A percentile compares a stretch with the other conserved stretches of the same genome.
These are phyloP conservation scores for Coniosporium tulheliwenetii DNA, from an alignment of 2,329 filamentous ascomycete genomes.

Conservation along the genomic window DNA sequence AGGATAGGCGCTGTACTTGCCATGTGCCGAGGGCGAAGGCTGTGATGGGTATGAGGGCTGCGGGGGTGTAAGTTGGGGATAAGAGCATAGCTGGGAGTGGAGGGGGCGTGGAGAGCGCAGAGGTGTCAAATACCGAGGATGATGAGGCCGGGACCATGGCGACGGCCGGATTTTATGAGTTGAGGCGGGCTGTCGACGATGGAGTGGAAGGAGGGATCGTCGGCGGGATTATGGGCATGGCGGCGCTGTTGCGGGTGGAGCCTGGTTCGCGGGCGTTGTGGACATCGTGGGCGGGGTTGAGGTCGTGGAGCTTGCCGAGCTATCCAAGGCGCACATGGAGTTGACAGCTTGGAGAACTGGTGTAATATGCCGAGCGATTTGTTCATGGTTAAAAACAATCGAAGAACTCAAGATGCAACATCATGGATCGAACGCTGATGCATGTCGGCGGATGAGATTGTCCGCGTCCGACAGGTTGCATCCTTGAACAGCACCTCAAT, in stretches of 20 bases:
- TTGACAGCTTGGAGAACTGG: no score
- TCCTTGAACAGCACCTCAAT: no score
- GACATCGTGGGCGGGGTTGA: constrained; percentile 8
- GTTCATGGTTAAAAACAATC: no score
- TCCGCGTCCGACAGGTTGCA: not conserved
- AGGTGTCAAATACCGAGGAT: constrained; percentile 43
- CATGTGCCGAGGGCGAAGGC: constrained; percentile 84
- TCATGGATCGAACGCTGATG: no score
- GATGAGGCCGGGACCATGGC: constrained; percentile 67
- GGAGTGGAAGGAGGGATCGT: constrained; percentile 68
- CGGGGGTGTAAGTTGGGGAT: constrained; percentile 1
- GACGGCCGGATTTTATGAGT: constrained; percentile 58
- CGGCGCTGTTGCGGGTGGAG: constrained; percentile 8
- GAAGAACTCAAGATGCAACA: no score
- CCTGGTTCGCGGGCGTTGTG: constrained; percentile 10
- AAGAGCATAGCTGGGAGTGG: not conserved
- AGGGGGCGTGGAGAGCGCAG: constrained; percentile 2
- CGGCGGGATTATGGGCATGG: constrained; percentile 39
- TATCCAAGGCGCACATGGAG: no score
- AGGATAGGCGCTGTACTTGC: constrained; percentile 84
- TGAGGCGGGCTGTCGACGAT: constrained; percentile 74
- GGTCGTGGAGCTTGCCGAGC: not conserved
- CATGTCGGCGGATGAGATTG: no score
- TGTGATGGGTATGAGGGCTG: constrained; percentile 74
- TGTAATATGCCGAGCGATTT: no score